Evolutionary conservation across 768 basidiomycete species (phyloP).

Genomic region (Suillus bovinus): DNA sequence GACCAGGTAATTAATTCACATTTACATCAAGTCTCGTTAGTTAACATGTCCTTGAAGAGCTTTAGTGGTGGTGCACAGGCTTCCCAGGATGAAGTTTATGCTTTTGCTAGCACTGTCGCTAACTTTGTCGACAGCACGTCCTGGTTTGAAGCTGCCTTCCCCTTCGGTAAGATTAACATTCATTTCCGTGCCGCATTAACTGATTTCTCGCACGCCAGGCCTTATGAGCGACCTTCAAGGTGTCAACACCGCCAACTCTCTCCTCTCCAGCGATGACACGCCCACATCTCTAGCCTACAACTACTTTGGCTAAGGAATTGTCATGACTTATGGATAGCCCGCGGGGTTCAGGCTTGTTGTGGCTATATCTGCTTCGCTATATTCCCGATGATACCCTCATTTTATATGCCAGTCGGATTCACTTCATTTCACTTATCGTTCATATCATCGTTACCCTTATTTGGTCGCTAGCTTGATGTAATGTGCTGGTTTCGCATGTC

Average conservation of each 20-base stretch:
- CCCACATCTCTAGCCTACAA: slow-evolving; percentile 53
- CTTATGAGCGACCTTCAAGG: slow-evolving; percentile 54
- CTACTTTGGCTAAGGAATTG: slow-evolving; percentile 43
- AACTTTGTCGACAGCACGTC: slow-evolving; percentile 45
- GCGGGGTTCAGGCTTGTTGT: slow-evolving; percentile 5
- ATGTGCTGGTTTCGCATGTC: slow-evolving; percentile 24
- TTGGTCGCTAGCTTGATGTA: slow-evolving; percentile 16
- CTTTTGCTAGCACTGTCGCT: slow-evolving; percentile 48
- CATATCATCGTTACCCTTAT: slow-evolving; percentile 8
- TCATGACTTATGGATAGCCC: background rate
- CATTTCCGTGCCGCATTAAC: background rate
- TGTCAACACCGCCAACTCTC: slow-evolving; percentile 55
- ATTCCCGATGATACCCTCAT: slow-evolving; percentile 7
- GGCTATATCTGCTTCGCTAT: slow-evolving; percentile 8
- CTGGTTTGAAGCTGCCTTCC: slow-evolving; percentile 43
- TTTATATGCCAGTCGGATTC: slow-evolving; percentile 18
- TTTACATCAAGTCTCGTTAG: slow-evolving; percentile 4
- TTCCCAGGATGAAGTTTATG: slow-evolving; percentile 38
- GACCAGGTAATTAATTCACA: slow-evolving; percentile 46
- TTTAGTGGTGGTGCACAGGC: slow-evolving; percentile 52
- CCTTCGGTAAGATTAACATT: slow-evolving; percentile 57
- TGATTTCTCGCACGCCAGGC: slow-evolving; percentile 38
- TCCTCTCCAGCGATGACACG: slow-evolving; percentile 45
- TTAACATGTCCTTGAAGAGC: slow-evolving; percentile 39
- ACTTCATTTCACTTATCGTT: slow-evolving; percentile 17